Conservation (phyloP, 2,329 filamentous ascomycete species). For the Didymella lethalis region DNA sequence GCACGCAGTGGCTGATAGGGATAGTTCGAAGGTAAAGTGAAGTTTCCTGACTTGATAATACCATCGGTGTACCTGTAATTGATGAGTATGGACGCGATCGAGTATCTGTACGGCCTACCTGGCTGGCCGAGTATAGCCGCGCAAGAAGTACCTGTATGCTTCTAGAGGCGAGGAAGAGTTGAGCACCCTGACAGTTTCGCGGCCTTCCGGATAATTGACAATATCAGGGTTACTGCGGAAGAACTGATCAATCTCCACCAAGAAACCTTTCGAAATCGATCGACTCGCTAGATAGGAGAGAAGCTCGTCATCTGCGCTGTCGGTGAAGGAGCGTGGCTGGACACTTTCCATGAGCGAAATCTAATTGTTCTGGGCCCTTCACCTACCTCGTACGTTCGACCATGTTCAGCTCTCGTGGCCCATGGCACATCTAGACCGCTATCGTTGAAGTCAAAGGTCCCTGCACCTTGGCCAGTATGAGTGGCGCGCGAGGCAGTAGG, state of each 20-base stretch:
- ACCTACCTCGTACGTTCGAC: constrained; percentile 5
- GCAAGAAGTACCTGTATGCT: constrained; percentile 38
- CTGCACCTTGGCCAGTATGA: not conserved
- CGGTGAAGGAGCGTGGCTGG: constrained; percentile 26
- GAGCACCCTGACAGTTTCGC: constrained; percentile 21
- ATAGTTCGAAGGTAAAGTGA: constrained; percentile 24
- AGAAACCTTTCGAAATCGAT: constrained; percentile 30
- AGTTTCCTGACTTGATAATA: constrained; percentile 23
- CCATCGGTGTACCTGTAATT: constrained; percentile 27
- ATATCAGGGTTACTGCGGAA: constrained; percentile 33
- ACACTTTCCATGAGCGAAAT: not conserved
- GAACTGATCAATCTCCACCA: constrained; percentile 39
- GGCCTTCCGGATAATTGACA: constrained; percentile 20
- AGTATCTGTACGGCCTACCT: constrained; percentile 23
- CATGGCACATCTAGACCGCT: constrained; percentile 24
- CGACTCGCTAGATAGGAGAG: constrained; percentile 28
- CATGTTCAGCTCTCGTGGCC: not conserved
- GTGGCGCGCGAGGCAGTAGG: not conserved
- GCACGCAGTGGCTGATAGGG: constrained; percentile 18
- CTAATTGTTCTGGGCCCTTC: not conserved
- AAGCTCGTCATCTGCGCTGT: constrained; percentile 27
- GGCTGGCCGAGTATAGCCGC: constrained; percentile 39
- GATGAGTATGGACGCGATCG: constrained; percentile 1
- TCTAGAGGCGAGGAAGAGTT: constrained; percentile 29
- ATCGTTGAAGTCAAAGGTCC: constrained; percentile 31